Evolutionary conservation across 805 yeast species (phyloP).

Genomic region (Debaryomyces maramus): DNA sequence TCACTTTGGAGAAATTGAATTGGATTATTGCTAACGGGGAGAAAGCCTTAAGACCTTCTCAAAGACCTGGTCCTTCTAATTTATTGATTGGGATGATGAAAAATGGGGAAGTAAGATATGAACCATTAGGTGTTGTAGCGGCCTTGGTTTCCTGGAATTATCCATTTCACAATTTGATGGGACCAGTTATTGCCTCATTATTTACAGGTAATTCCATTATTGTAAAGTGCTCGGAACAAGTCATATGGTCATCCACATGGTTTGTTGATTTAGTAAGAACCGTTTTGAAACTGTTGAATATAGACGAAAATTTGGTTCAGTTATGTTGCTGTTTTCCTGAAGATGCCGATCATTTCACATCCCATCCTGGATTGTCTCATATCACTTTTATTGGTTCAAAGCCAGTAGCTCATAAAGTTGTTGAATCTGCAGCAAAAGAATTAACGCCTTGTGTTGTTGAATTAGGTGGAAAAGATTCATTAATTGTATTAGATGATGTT

Average conservation of each 20-base stretch:
- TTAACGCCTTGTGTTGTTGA: slow-evolving; percentile 95
- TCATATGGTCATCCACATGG: slow-evolving; percentile 88
- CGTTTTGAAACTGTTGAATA: slow-evolving; percentile 71
- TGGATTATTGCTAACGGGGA: slow-evolving; percentile 91
- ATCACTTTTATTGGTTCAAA: slow-evolving; percentile 96
- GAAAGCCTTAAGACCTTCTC: slow-evolving; percentile 62
- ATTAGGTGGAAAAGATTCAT: slow-evolving; percentile 95
- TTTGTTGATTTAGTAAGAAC: slow-evolving; percentile 70
- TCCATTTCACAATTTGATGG: slow-evolving; percentile 91
- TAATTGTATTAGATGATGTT: slow-evolving; percentile 81
- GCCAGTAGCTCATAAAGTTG: slow-evolving; percentile 88
- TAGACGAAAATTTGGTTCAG: slow-evolving; percentile 82
- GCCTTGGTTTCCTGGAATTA: slow-evolving; percentile 97
- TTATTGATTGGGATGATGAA: slow-evolving; percentile 79
- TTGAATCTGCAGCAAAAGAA: slow-evolving; percentile 77
- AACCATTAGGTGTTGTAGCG: slow-evolving; percentile 85
- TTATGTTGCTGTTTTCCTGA: slow-evolving; percentile 86
- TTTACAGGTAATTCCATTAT: slow-evolving; percentile 91
- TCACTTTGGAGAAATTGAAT: slow-evolving; percentile 85
- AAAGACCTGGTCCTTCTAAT: slow-evolving; percentile 85
- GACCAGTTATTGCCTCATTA: slow-evolving; percentile 86
- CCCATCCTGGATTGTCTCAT: slow-evolving; percentile 80
- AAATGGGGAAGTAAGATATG: slow-evolving; percentile 90
- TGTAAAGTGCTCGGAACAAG: slow-evolving; percentile 93
- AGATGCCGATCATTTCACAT: slow-evolving; percentile 81